Evolutionary conservation across 768 basidiomycete genomes (phyloP).

Genomic region (Macrolepiota dolichaula): DNA sequence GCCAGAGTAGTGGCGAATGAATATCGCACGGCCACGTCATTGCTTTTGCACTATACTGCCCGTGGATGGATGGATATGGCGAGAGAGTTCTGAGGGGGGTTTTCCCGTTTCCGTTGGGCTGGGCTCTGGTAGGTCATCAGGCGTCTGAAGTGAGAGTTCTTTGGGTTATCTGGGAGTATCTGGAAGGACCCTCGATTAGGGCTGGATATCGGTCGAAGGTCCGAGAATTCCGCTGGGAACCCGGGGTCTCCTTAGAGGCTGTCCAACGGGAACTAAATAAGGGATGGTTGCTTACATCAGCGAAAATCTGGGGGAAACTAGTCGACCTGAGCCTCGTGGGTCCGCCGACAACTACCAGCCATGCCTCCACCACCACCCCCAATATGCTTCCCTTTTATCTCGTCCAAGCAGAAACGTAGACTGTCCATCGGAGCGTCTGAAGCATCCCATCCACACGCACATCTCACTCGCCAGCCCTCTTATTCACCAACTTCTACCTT

Average conservation of each 20-base stretch:
- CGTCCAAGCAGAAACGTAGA: conserved; percentile 43
- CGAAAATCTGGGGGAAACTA: not conserved
- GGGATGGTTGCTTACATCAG: not conserved
- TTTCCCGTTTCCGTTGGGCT: not conserved
- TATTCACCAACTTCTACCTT: conserved; percentile 42
- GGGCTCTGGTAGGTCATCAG: too few species aligned
- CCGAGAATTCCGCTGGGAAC: not conserved
- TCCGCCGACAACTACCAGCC: not conserved
- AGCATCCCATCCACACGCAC: conserved; percentile 10
- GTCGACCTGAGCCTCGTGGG: not conserved
- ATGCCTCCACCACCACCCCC: conserved; percentile 44
- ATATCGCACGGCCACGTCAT: not conserved
- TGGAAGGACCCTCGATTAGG: too few species aligned
- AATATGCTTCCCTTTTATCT: conserved; percentile 58
- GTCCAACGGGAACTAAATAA: not conserved
- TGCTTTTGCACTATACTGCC: not conserved
- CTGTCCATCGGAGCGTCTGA: conserved; percentile 39
- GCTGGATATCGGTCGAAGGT: not conserved
- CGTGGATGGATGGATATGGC: not conserved
- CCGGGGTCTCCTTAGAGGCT: not conserved
- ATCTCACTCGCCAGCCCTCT: conserved; percentile 29
- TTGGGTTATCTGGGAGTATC: too few species aligned
- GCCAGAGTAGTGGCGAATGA: not conserved
- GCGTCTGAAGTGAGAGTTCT: too few species aligned
- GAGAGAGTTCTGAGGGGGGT: not conserved